A percentile compares a stretch with the other conserved stretches of the same genome.
Evolutionary conservation across 2,329 filamentous ascomycete genomes (phyloP).

Genomic region (Botrytis galanthina): DNA sequence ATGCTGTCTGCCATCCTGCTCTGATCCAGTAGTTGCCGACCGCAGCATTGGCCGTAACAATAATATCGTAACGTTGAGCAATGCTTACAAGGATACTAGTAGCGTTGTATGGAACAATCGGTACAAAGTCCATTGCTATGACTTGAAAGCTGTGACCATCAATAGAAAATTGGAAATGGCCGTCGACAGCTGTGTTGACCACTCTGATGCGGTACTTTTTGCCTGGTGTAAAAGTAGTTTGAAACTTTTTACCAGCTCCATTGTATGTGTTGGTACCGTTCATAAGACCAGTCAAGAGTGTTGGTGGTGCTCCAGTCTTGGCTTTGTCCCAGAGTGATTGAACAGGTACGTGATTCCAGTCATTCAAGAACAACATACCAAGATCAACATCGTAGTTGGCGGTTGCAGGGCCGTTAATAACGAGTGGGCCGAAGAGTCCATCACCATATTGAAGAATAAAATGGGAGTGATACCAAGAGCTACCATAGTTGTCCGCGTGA

Average conservation of each 20-base stretch:
- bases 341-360: conserved; percentile 36
- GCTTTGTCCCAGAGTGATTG: conserved; percentile 39
- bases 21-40: conserved; percentile 57
- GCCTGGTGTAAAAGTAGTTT: conserved; percentile 9
- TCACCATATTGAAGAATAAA: conserved; percentile 46
- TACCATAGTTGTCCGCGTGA: conserved; percentile 36
- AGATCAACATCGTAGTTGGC: conserved; percentile 23
- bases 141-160: conserved; percentile 57
- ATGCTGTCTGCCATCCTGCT: conserved; percentile 48
- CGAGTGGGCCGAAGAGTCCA: conserved; percentile 51
- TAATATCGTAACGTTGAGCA: conserved; percentile 47
- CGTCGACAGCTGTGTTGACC: conserved; percentile 45
- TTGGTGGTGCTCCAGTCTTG: conserved; percentile 1
- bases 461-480: conserved; percentile 52
- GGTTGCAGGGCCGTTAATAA: conserved; percentile 35
- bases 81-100: conserved; percentile 47
- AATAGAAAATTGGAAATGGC: conserved; percentile 46
- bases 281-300: conserved; percentile 46
- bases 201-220: conserved; percentile 47
- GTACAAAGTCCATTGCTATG: conserved; percentile 56
- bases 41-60: conserved; percentile 54
- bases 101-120: conserved; percentile 52
- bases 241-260: conserved; percentile 18
- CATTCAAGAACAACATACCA: conserved; percentile 18
- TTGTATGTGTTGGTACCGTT: conserved; percentile 43